Evolutionary conservation across 2,329 filamentous ascomycete genomes (phyloP), one percentile per base, ranked within the genome.

Genomic region (Emmonsiellopsis sp.): DNA sequence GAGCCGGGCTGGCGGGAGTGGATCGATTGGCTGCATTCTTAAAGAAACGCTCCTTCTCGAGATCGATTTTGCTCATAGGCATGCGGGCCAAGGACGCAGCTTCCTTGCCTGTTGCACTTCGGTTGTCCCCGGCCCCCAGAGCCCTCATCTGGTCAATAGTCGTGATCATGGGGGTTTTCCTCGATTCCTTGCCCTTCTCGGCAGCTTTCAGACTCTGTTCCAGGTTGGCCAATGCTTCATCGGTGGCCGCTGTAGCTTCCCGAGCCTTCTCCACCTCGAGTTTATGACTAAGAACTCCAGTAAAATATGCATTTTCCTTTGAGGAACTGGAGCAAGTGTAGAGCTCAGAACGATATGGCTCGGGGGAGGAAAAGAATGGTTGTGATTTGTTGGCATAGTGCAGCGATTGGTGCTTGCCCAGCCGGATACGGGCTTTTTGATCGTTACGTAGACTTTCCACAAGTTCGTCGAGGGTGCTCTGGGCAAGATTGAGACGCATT

Each of bases 161-260:
- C 15, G 65, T 66, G 52, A 73, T 69, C 37, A 72, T 61, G 51
- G 68, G 67, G 1, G 70, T 72, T 71, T 78, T 79, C 65, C 80
- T 81, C 38, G 80, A 80, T 66, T 82, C 76, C 67, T 82, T 83
- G 58, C 81, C 76, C 62, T 82, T 74, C 62, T 82, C 74, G 50
- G 80, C 76, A 20, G 79, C 77, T 56, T 76, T 81, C 65, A 85
- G 72, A 61, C 74, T 82, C 64, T 74, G 79, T 66, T 82, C 77
- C 52, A 85, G 71, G 40, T 75, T 76, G 51, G 79, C 79, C 65
- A 84, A 67, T 31, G 82, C 82, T 55, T 78, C 76, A 65, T 85
- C 82, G 40, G 76, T 76, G 56, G 77, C 78, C 31, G 77, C 76
- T 43, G 76, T 79, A 37, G 73, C 77, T 63, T 78, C 72, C 64